phyloP scores from a whole-genome alignment of 106 monocot genomes.

The Cymbidium sinense region DNA sequence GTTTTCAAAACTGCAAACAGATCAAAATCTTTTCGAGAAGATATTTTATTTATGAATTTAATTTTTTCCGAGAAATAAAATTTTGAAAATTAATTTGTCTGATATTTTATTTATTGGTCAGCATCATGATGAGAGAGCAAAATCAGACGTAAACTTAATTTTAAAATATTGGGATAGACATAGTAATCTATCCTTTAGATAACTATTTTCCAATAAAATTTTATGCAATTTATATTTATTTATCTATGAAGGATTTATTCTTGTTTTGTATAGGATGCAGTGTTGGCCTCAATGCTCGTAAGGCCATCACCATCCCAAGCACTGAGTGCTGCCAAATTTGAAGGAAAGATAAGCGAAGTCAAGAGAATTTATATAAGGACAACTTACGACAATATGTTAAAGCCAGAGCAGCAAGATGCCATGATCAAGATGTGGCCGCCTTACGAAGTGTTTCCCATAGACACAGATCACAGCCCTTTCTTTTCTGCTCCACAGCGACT shows the following conservation, averaged over 20 bases:
- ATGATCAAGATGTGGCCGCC: constrained; percentile 58
- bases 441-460: constrained; percentile 21
- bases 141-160: no score
- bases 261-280: constrained; percentile 18
- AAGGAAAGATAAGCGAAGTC: constrained; percentile 1
- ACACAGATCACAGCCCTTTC: constrained; percentile 54
- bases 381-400: constrained; percentile 22
- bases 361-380: constrained; percentile 31
- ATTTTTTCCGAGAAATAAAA: no score
- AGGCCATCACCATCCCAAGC: constrained; percentile 7
- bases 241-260: neutral
- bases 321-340: neutral
- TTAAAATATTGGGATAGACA: no score
- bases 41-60: no score
- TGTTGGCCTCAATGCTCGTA: constrained; percentile 35
- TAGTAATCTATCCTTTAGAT: no score
- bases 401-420: constrained; percentile 36
- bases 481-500: constrained; percentile 28
- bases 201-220: no score
- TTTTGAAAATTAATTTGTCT: no score
- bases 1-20: no score
- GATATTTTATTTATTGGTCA: no score
- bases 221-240: no score
- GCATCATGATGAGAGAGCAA: no score
- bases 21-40: no score